These are phyloP conservation scores for Albugo laibachii DNA, from an alignment of 352 stramenopile species.

Conservation along the genomic window DNA sequence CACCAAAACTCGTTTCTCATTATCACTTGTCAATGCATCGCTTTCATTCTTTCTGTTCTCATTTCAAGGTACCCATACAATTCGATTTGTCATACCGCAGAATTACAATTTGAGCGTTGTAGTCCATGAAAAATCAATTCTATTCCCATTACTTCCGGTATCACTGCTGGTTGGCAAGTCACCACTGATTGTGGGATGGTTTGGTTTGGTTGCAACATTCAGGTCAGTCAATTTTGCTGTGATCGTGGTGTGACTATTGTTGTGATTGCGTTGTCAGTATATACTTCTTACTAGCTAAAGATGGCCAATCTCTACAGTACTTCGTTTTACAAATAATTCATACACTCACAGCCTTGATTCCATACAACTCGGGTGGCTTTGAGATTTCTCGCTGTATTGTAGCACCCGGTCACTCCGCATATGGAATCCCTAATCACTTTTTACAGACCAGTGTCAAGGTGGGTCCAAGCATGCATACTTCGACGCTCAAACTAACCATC, in stretches of 20 bases:
- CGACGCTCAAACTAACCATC: neutral
- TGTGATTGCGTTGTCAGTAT: conserved; percentile 23
- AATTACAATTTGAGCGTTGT: neutral
- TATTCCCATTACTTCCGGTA: conserved; percentile 83
- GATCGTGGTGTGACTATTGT: neutral
- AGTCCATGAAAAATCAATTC: conserved; percentile 95
- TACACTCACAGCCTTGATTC: conserved; percentile 12
- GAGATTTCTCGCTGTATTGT: conserved; percentile 3
- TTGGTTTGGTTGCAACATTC: conserved; percentile 62
- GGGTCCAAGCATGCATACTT: conserved; percentile 18
- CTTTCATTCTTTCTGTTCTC: conserved; percentile 92
- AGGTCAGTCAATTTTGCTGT: conserved; percentile 21
- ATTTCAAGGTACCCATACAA: conserved; percentile 70
- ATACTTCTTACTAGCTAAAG: conserved; percentile 72
- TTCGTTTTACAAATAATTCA: conserved; percentile 21
- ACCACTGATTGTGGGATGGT: conserved; percentile 45
- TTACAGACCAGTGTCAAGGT: conserved; percentile 1
- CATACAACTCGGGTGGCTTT: conserved; percentile 7
- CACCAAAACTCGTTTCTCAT: conserved; percentile 53
- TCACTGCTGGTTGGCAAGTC: conserved; percentile 62
- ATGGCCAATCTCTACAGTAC: conserved; percentile 53
- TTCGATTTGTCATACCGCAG: neutral
- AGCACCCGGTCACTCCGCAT: conserved; percentile 3
- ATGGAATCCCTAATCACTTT: neutral
- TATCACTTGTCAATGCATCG: conserved; percentile 68